Base-by-base conservation (phyloP, 2,329 filamentous ascomycete species). In the Phaeophleospora eucalypticola region DNA sequence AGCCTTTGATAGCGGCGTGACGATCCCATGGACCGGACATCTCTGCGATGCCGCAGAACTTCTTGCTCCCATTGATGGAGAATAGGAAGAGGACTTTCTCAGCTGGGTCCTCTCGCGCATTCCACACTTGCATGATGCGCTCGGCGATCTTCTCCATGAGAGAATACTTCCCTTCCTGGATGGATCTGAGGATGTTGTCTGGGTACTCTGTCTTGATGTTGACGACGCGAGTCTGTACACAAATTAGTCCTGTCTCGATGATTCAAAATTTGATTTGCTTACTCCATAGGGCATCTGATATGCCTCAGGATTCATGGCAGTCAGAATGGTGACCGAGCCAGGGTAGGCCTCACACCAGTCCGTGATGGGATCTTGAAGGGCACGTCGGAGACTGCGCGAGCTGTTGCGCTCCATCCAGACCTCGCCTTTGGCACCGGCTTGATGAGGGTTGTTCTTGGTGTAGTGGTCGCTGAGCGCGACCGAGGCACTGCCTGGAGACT, bases 11-110 rank as follows among this genome's bases (percentile, higher is more conserved):
- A 21, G 36, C 32, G 3, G 21, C 37, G 17, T 56, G 36, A 1
- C 41, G 48, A 9, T 58, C 45, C 53, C 56, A 61, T 4, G 53
- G 49, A 1, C 56, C 59, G 9, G 36, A 37, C 54, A 65, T 58
- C 47, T 64, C 58, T n/a, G 57, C 62, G 32, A 65, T 32, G n/a
- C 56, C 62, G 38, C 56, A 61, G 42, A 54, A 65, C 15, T 58
- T 54, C 46, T 60, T 60, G 36, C 46, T 44, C 36, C 58, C 56
- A 20, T 57, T 64, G 46, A 64, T 45, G 14, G 62, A 59, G 47
- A 65, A 61, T 27, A 65, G 41, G 36, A 64, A 54, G 29, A 60
- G 45, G 2, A 64, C 50, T 45, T 60, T 58, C 41, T 61, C 56
- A 9, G 35, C 24, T 3, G 49, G 20, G 12, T 47, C 40, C 3